Base-by-base conservation (phyloP, 176 grass and related monocot genomes). In the Puccinellia tenuiflora region DNA sequence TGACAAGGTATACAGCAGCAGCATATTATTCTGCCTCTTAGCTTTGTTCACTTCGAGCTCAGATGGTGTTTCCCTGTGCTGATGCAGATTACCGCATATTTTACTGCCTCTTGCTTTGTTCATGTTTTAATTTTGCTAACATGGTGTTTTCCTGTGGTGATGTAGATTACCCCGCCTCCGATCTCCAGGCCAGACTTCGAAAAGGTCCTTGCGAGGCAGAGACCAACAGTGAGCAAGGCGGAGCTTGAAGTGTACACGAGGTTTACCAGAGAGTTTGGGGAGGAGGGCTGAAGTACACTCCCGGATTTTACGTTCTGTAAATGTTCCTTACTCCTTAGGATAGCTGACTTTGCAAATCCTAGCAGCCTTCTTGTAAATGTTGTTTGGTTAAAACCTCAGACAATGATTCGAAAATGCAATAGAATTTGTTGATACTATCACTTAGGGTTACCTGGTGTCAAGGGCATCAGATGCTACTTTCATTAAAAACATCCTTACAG, bases 171-270 rank as follows among this genome's bases (percentile, higher is more conserved):
- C 54, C 92, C 89, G 25, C 92, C 89, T 7, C 76, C 92, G 26
- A 94, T 91, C 26, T 59, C 89, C 9, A 87, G 28, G 89, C 64
- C 72, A 5, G 92, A 94, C 40, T 89, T 94, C 24, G 86, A 91
- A 24, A 94, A 85, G 22, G 89, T 91, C 31, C 53, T 91, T 6
- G 86, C 86, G 16, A 42, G 88, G 50, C 89, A 94, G 76, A 90
- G 82, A 9, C 68, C 92, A 3, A 94, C 92, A 4, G 92, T 91
- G 40, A 94, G 83, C 83, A 88, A 94, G 75, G 55, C 80, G 14
- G 92, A 94, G 34, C 85, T 94, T 5, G 92, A 85, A 45, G 80
- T 94, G 28, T 79, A 81, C 12, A 40, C n/a, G 0, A 81, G 79
- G 64, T 69, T 81, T 64, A 54, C 47, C n/a, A 40, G 33, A 54